phyloP scores from a whole-genome alignment of 2,329 filamentous ascomycete genomes.

The Sporothrix inflata region DNA sequence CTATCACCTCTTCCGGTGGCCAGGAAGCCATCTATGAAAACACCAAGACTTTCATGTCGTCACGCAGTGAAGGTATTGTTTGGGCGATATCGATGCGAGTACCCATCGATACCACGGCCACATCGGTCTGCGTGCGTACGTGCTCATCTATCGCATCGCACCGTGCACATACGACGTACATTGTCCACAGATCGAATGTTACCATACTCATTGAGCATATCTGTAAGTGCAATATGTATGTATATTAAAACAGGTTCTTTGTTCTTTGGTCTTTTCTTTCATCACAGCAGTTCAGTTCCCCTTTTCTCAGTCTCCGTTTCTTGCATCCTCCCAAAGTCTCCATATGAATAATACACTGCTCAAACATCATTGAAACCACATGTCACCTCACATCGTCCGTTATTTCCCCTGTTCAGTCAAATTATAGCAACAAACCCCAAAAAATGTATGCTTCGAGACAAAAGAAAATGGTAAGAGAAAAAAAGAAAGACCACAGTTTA shows the following conservation, averaged over 20 bases:
- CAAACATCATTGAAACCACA: background rate
- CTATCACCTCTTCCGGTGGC: background rate
- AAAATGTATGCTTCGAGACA: background rate
- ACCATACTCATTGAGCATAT: background rate
- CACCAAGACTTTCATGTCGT: background rate
- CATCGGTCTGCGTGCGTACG: background rate
- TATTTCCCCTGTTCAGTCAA: background rate
- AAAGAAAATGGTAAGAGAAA: conserved; percentile 36
- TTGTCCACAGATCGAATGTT: background rate
- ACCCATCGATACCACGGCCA: background rate
- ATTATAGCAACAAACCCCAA: conserved; percentile 4
- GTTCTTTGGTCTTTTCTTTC: background rate
- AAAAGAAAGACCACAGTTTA: conserved; percentile 19
- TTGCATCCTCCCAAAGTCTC: background rate
- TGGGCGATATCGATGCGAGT: background rate
- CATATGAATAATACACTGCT: conserved; percentile 15
- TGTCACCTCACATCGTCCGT: background rate
- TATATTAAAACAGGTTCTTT: background rate
- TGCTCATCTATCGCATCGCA: background rate
- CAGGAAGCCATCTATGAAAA: background rate
- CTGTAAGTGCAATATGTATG: background rate
- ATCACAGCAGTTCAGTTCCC: background rate
- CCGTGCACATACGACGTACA: background rate
- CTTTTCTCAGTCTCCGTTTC: background rate
- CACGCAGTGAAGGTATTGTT: background rate